A percentile compares a stretch with the other conserved stretches of the same genome.
phyloP scores from a whole-genome alignment of 148 eudicot species.

The Nyssa sinensis region DNA sequence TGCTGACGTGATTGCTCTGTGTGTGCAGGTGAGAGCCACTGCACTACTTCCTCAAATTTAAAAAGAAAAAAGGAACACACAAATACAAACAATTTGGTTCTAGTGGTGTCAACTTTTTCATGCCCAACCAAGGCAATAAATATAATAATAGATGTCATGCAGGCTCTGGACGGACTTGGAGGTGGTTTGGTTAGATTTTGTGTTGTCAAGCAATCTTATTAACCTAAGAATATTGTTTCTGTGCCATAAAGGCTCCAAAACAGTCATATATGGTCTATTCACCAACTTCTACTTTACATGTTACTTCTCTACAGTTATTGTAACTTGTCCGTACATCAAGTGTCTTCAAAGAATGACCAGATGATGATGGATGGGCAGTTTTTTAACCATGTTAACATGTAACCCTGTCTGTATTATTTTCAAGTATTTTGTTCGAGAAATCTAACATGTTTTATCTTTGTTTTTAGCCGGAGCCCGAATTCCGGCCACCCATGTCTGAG shows the following conservation, averaged over 20 bases:
- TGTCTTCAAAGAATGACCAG: neutral
- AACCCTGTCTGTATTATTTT: neutral
- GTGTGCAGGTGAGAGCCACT: constrained; percentile 52
- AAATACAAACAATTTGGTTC: neutral
- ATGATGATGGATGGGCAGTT: neutral
- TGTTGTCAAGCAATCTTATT: neutral
- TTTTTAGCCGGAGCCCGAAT: constrained; percentile 59
- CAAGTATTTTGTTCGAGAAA: neutral
- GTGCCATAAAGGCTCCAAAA: neutral
- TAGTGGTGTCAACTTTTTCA: neutral
- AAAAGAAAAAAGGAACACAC: neutral
- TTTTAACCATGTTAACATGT: neutral
- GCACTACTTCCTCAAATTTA: neutral
- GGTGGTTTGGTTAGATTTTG: neutral
- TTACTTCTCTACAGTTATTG: no score
- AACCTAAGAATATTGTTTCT: neutral
- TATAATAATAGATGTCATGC: neutral
- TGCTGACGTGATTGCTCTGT: constrained; percentile 58
- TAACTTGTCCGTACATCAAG: neutral
- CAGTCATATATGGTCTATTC: neutral
- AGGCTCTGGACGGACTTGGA: neutral
- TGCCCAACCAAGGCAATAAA: neutral
- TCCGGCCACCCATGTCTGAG: constrained; percentile 59
- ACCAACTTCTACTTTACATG: neutral
- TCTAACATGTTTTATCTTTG: neutral